Conservation (phyloP, 345 rosid genomes). For the Sisymbrium irio region DNA sequence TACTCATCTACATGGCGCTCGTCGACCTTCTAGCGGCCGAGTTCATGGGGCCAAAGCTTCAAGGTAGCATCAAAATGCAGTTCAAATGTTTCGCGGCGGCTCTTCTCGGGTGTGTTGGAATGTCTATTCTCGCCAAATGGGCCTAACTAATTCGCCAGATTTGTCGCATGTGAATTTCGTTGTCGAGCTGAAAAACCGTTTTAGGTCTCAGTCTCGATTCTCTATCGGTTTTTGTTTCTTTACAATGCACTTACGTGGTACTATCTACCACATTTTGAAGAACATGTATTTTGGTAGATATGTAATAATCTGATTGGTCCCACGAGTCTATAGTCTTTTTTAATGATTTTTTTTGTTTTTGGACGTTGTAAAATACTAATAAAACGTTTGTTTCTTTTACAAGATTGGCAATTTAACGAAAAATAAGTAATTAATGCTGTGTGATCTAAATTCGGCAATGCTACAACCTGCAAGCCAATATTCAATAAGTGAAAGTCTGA, state of each 20-base stretch:
- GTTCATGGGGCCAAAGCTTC: slow-evolving; percentile 72
- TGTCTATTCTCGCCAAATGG: slow-evolving; percentile 78
- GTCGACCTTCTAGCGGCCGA: slow-evolving; percentile 71
- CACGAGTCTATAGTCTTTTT: background rate
- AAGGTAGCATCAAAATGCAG: slow-evolving; percentile 63
- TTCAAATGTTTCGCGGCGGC: slow-evolving; percentile 48
- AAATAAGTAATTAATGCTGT: background rate
- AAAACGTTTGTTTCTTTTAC: background rate
- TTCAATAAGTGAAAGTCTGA: no score
- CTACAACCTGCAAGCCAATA: background rate
- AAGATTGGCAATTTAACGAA: background rate
- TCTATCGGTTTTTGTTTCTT: background rate
- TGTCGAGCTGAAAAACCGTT: slow-evolving; percentile 3
- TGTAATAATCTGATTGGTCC: slow-evolving; percentile 1
- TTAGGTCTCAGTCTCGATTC: slow-evolving; percentile 24
- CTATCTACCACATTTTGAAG: background rate
- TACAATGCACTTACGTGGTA: slow-evolving; percentile 10
- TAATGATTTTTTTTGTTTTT: background rate
- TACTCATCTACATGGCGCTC: slow-evolving; percentile 75
- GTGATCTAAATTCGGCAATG: background rate
- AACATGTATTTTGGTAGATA: slow-evolving; percentile 14
- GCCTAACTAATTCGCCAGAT: slow-evolving; percentile 41
- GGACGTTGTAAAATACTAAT: background rate
- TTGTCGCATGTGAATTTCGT: background rate
- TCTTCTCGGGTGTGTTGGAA: slow-evolving; percentile 69